Conservation (phyloP, 2,329 filamentous ascomycete genomes). For the Penicillium sp. region DNA sequence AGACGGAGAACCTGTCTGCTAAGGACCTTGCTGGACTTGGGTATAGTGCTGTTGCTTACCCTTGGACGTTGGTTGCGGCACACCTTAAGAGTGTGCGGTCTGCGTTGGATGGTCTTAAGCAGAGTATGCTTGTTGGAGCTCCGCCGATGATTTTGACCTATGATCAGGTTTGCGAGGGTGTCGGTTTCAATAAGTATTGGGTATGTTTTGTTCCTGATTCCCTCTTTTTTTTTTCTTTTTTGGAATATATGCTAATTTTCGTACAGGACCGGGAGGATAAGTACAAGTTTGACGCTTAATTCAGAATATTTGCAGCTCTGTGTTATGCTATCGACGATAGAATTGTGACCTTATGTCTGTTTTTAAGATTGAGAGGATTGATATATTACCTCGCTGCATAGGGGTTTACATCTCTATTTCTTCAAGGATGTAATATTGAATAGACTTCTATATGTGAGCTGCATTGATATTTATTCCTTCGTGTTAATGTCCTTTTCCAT, state of each 20-base stretch:
- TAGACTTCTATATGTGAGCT: neutral
- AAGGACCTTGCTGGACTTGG: neutral
- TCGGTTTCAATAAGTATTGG: constrained; percentile 42
- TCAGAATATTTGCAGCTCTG: neutral
- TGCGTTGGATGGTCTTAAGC: constrained; percentile 33
- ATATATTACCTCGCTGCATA: neutral
- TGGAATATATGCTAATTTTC: constrained; percentile 23
- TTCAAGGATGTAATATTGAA: neutral
- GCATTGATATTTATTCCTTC: neutral
- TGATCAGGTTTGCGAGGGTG: constrained; percentile 37
- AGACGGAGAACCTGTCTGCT: neutral
- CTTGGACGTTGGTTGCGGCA: neutral
- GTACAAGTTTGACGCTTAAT: constrained; percentile 14
- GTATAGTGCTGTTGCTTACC: neutral
- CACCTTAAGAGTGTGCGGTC: constrained; percentile 35
- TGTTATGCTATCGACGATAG: neutral
- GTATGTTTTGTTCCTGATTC: constrained; percentile 13
- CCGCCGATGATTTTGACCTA: constrained; percentile 40
- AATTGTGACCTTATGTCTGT: neutral
- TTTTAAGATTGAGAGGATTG: neutral
- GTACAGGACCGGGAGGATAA: constrained; percentile 12
- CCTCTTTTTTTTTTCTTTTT: neutral
- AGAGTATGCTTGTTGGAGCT: constrained; percentile 35
- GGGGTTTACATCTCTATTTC: neutral
- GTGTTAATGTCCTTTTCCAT: neutral